Evolutionary conservation across 1,139 yeast genomes (phyloP), one percentile per base, ranked within the genome.

Genomic region (Wickerhamiella infanticola): DNA sequence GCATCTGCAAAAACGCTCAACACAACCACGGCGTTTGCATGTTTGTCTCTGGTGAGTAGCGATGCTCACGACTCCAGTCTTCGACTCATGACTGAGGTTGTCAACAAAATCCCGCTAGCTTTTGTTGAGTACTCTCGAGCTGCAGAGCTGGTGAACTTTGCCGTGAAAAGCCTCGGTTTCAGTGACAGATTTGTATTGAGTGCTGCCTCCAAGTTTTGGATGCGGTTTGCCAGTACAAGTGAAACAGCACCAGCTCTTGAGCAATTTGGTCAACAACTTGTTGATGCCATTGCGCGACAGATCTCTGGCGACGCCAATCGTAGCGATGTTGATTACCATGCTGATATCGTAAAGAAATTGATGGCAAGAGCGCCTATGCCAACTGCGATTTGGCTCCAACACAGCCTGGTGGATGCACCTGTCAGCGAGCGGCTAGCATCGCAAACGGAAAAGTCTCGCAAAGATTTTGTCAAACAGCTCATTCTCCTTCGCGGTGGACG

Each of bases 121-220:
- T 35, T 47, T 6, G 2, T 42, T 5, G 42, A 5, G 29, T 40
- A 37, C n/a, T 45, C 44, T 2, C 39, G 44, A 1, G 42, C 45
- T 3, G 45, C n/a, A 3, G 46, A 31, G 7, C 25, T 42, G 5
- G 33, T 57, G 3, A 50, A 52, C n/a, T 55, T 61, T 37, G 58
- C 64, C 1, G 44, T 79, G 3, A 60, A 65, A 5, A 68, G 74
- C 11, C 63, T 83, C 39, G 56, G 63, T 6, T 70, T 77, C 0
- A 70, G 71, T 44, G 95, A 84, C 58, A 69, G 80, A 45, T 77
- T 80, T 54, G 74, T 83, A 2, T 63, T 84, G 40, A 74, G 75
- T 50, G 69, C 85, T 0, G 68, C 75, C 0, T 68, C 75, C 46
- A 71, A 73, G 51, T 83, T 84, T 55, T 84, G 94, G 94, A 66